These are phyloP conservation scores for Tolypocladium tundrense DNA, from an alignment of 2,329 filamentous ascomycete genomes.

Conservation along the genomic window DNA sequence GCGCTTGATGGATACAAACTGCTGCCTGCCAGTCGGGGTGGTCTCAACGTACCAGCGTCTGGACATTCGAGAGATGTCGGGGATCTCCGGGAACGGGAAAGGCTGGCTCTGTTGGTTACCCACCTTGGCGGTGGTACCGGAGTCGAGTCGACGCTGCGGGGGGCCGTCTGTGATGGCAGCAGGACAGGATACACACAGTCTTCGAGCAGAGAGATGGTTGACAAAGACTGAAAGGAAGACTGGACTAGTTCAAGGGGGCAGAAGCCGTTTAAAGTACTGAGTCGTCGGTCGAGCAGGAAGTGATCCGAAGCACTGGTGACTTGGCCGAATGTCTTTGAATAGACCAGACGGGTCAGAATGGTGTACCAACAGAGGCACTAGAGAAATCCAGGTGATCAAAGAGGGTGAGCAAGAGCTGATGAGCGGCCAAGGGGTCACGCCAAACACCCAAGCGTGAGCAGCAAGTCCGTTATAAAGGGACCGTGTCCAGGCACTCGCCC, in stretches of 20 bases:
- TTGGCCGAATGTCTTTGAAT: neutral
- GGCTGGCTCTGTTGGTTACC: slow-evolving; percentile 7
- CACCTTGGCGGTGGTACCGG: slow-evolving; percentile 7
- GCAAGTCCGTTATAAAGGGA: neutral
- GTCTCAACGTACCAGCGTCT: slow-evolving; percentile 26
- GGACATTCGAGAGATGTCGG: slow-evolving; percentile 17
- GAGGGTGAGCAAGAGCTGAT: neutral
- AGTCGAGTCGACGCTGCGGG: neutral
- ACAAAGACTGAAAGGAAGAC: neutral
- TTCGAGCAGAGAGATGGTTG: neutral
- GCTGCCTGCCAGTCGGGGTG: slow-evolving; percentile 19
- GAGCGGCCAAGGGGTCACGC: slow-evolving; percentile 1
- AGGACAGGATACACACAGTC: slow-evolving; percentile 1
- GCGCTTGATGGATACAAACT: slow-evolving; percentile 29
- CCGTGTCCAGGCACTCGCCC: neutral
- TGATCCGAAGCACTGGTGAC: neutral
- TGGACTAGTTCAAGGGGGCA: neutral
- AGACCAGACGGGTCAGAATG: neutral
- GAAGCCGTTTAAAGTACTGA: neutral
- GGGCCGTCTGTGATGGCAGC: neutral
- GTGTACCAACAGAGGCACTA: neutral
- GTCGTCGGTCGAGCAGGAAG: neutral
- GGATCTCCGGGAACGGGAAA: neutral
- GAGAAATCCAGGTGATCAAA: slow-evolving; percentile 3
- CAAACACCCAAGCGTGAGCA: slow-evolving; percentile 2